phyloP scores from a whole-genome alignment of 2,329 filamentous ascomycete species.

The Xylaria sp. region DNA sequence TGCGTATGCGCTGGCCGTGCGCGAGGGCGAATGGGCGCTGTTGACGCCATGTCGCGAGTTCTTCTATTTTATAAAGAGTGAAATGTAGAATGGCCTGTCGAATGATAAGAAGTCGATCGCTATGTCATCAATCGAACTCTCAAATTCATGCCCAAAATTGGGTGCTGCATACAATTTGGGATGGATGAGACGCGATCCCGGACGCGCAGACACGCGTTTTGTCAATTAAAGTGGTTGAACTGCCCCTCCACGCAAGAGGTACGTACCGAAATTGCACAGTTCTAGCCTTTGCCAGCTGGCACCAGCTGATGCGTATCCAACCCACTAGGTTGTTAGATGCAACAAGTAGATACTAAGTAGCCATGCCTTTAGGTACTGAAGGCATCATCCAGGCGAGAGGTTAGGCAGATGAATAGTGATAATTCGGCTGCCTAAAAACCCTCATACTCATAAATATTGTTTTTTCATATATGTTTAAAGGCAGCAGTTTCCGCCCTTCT shows the following conservation, averaged over 20 bases:
- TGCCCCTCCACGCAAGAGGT: slow-evolving; percentile 17
- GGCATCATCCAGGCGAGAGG: not conserved
- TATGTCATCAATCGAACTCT: slow-evolving; percentile 12
- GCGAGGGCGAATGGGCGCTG: slow-evolving; percentile 61
- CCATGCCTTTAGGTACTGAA: not conserved
- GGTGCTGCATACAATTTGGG: slow-evolving; percentile 13
- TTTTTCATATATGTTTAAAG: not conserved
- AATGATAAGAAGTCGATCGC: slow-evolving; percentile 8
- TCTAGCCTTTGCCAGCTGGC: not conserved
- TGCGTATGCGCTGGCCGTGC: slow-evolving; percentile 81
- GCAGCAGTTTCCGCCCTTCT: not conserved
- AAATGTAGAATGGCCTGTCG: not conserved
- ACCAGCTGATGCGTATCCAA: not conserved
- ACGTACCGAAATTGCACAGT: slow-evolving; percentile 2
- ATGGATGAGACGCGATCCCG: slow-evolving; percentile 29
- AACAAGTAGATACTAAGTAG: not conserved
- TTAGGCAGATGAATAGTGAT: slow-evolving; percentile 12
- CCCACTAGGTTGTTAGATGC: not conserved
- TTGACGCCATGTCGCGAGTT: slow-evolving; percentile 51
- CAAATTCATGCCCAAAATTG: slow-evolving; percentile 5
- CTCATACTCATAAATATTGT: not conserved
- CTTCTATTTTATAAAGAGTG: not conserved
- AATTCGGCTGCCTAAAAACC: slow-evolving; percentile 18
- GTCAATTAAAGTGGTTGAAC: slow-evolving; percentile 37
- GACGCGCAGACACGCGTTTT: slow-evolving; percentile 33